These are phyloP conservation scores for Heterotrichella gracilis DNA, from an alignment of 352 stramenopile genomes.

Conservation along the genomic window DNA sequence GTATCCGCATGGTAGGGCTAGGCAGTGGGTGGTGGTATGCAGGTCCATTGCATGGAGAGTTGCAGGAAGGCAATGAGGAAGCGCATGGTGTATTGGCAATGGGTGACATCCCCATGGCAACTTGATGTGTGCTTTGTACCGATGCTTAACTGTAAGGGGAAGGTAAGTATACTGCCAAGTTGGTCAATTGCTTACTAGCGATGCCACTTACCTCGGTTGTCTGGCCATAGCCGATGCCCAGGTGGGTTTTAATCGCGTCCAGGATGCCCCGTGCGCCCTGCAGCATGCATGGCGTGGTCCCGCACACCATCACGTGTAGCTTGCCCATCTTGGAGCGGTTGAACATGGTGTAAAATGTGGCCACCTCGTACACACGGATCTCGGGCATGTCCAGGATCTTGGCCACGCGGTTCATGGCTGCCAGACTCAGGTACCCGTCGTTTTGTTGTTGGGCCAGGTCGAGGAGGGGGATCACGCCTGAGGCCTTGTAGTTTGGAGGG, in stretches of 20 bases:
- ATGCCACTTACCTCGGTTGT: no score
- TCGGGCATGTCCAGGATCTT: slow-evolving; percentile 69
- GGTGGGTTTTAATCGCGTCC: slow-evolving; percentile 74
- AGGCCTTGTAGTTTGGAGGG: slow-evolving; percentile 92
- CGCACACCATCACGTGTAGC: slow-evolving; percentile 79
- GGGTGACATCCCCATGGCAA: no score
- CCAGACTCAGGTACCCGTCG: slow-evolving; percentile 78
- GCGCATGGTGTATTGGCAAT: no score
- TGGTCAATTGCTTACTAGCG: slow-evolving; percentile 18
- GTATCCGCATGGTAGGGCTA: no score
- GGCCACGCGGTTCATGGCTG: slow-evolving; percentile 97
- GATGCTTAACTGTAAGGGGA: neutral
- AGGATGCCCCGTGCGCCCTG: slow-evolving; percentile 95
- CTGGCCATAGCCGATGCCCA: slow-evolving; percentile 79
- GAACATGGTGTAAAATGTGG: slow-evolving; percentile 99
- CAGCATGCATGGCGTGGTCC: slow-evolving; percentile 98
- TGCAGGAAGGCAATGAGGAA: neutral
- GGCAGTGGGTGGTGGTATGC: slow-evolving; percentile 19
- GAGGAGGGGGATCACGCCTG: slow-evolving; percentile 84
- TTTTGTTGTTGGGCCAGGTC: slow-evolving; percentile 66
- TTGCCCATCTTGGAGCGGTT: slow-evolving; percentile 68
- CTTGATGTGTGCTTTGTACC: no score
- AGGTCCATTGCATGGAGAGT: neutral
- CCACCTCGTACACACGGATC: slow-evolving; percentile 91
- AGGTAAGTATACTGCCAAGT: neutral